Base-by-base conservation (phyloP, 805 yeast genomes). In the Candida maris region DNA sequence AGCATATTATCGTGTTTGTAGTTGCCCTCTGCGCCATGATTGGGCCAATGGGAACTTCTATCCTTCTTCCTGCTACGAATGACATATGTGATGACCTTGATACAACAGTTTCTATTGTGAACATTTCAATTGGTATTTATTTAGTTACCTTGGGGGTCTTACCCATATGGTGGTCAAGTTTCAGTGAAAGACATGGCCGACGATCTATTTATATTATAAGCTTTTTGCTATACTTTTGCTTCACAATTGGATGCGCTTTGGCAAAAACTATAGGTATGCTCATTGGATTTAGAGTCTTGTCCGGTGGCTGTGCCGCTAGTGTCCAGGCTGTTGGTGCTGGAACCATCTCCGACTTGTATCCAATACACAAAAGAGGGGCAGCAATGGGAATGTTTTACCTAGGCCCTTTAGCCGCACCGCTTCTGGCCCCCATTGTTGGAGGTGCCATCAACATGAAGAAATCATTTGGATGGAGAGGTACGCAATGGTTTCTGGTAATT, bases 241-340 rank as follows among this genome's bases (percentile, higher is more conserved):
- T 86, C 49, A 71, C 81, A 17, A 70, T 87, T 15, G 95, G 93
- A 1, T 73, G 85, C 49, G 78, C 94, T 0, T 59, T 81, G 18
- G 66, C 87, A 0, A 81, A 78, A 2, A 68, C 62, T 37, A 79
- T 86, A 21, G 69, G 70, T 1, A 65, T 78, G 35, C 70, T 87
- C 32, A 82, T 85, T 45, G 77, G 75, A 2, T 73, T 86, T 37
- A 68, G 96, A 48, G 73, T 83, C 4, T 58, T 86, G 1, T 68
- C 82, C 29, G 95, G 95, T 36, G 95, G 87, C 0, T 75, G 81
- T 41, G 81, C 89, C 1, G 93, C 93, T 1, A 76, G 87, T 27
- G 95, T 87, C 0, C 95, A 87, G 56, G 75, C 89, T 14, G 86
- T 86, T 19, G 95, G 95, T 4, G 95, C 95, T 0, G 96, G 95